phyloP scores from a whole-genome alignment of 176 grass and related monocot species.

The Leersia perrieri region DNA sequence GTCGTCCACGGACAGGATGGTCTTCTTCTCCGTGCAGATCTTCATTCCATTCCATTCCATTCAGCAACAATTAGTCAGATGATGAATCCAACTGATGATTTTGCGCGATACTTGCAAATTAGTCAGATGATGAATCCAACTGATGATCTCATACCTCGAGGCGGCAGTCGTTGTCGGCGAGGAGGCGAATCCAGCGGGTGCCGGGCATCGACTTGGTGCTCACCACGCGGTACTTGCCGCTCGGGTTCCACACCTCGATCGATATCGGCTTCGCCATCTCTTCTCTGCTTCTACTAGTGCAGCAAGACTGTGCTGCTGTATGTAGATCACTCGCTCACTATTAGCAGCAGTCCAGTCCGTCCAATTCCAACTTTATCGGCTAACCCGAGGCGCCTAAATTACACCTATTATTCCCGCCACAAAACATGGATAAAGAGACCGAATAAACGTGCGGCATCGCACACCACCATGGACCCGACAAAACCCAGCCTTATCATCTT shows the following conservation, averaged over 20 bases:
- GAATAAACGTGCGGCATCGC: not conserved
- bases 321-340: too few species aligned
- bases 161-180: constrained; percentile 87
- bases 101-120: too few species aligned
- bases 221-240: constrained; percentile 74
- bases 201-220: constrained; percentile 99
- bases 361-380: not conserved
- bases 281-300: too few species aligned
- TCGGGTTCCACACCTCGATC: constrained; percentile 91
- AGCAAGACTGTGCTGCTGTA: too few species aligned
- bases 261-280: constrained; percentile 81
- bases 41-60: not conserved
- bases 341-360: too few species aligned
- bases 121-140: too few species aligned
- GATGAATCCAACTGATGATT: too few species aligned
- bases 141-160: too few species aligned
- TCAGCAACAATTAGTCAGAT: not conserved
- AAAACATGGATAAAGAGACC: not conserved
- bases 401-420: not conserved
- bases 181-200: constrained; percentile 81
- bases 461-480: not conserved
- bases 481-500: not conserved
- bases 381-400: not conserved
- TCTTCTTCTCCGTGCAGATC: constrained; percentile 87
- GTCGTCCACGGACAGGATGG: constrained; percentile 82